Evolutionary conservation across 495 filamentous ascomycete genomes (phyloP).

Genomic region (Neurospora intermedia): DNA sequence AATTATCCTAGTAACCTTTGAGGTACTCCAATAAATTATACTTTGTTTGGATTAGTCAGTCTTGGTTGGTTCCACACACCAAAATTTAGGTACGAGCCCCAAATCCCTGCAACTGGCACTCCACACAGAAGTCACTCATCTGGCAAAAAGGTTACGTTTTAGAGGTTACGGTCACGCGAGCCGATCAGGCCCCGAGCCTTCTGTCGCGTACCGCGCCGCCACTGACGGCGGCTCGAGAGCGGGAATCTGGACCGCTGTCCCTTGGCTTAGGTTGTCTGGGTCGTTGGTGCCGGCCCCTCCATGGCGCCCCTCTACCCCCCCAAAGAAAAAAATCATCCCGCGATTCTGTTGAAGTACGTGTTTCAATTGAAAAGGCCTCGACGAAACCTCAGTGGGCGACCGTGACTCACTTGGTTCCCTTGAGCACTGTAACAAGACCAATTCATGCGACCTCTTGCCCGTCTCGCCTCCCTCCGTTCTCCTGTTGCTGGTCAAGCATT

Average conservation of each 20-base stretch:
- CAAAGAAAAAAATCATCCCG: not conserved
- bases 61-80: too few relatives aligned
- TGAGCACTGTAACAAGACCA: slow-evolving; percentile 7
- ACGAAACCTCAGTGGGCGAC: slow-evolving; percentile 1
- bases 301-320: not conserved
- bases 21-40: too few relatives aligned
- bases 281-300: not conserved
- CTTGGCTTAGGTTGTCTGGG: not conserved
- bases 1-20: too few relatives aligned
- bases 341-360: not conserved
- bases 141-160: too few relatives aligned
- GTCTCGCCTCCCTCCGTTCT: slow-evolving; percentile 10
- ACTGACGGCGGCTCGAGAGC: not conserved
- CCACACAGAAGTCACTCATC: too few relatives aligned
- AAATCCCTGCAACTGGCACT: too few relatives aligned
- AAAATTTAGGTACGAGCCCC: too few relatives aligned
- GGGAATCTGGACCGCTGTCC: not conserved
- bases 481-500: slow-evolving; percentile 16
- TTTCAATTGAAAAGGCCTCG: not conserved
- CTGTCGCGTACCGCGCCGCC: not conserved
- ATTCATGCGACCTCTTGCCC: slow-evolving; percentile 17
- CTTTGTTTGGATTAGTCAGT: too few relatives aligned
- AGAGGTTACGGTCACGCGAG: too few relatives aligned
- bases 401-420: slow-evolving; percentile 19
- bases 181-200: too few relatives aligned